Conservation (phyloP, 2,329 filamentous ascomycete genomes). For the Elsinoe arachidis region DNA sequence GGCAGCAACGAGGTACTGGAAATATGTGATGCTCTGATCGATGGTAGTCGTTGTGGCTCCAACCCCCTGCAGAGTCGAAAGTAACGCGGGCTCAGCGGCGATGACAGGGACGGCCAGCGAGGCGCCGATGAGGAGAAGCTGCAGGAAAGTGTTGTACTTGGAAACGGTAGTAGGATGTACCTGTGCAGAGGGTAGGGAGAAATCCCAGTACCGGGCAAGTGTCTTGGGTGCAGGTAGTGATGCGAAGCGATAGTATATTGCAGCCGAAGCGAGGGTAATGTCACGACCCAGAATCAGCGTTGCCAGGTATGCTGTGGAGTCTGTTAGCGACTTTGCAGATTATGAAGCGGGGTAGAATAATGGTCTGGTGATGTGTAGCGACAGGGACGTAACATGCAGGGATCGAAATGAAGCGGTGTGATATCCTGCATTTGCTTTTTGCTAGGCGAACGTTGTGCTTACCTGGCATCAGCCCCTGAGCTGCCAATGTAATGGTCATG, state of each 20-base stretch:
- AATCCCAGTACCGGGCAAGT: constrained; percentile 90
- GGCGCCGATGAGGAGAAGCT: constrained; percentile 75
- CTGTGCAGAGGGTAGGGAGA: constrained; percentile 79
- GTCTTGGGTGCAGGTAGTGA: constrained; percentile 90
- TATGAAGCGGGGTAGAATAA: background rate
- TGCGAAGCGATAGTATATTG: constrained; percentile 94
- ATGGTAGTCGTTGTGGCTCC: constrained; percentile 16
- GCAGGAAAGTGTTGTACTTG: constrained; percentile 87
- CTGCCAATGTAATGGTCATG: constrained; percentile 72
- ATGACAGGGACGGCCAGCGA: constrained; percentile 75
- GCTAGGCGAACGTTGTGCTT: constrained; percentile 26
- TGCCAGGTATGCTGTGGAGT: constrained; percentile 64
- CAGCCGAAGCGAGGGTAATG: constrained; percentile 69
- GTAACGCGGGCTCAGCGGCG: constrained; percentile 17
- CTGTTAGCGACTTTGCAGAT: background rate
- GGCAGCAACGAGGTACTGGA: constrained; percentile 71
- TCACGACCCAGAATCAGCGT: constrained; percentile 87
- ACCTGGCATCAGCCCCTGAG: constrained; percentile 75
- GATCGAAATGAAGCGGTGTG: background rate
- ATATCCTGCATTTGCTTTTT: background rate
- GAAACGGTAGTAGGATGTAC: constrained; percentile 75
- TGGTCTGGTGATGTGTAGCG: background rate
- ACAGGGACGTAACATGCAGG: background rate
- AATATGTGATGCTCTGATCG: constrained; percentile 28
- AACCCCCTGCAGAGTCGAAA: background rate